Conservation (phyloP, 2,329 filamentous ascomycete species). For the Lasiodiplodia citricola region DNA sequence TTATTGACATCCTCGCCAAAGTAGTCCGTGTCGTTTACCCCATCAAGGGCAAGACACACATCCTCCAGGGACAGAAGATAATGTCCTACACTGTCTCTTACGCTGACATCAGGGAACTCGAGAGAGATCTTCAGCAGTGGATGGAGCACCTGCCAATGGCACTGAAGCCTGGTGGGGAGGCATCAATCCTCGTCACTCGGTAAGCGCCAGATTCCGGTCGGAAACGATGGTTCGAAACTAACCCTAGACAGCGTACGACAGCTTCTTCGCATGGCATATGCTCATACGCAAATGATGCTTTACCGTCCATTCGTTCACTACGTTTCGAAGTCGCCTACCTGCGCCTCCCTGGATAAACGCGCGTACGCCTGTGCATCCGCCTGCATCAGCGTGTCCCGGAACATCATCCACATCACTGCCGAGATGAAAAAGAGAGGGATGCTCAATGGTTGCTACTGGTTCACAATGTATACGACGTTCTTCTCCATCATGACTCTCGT, state of each 20-base stretch:
- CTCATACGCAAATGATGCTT: constrained; percentile 80
- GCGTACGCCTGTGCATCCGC: constrained; percentile 77
- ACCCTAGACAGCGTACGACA: constrained; percentile 64
- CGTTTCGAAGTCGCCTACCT: constrained; percentile 64
- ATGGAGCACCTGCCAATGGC: constrained; percentile 72
- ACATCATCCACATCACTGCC: constrained; percentile 79
- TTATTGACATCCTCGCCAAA: constrained; percentile 64
- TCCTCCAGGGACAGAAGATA: constrained; percentile 37
- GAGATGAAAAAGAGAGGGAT: constrained; percentile 77
- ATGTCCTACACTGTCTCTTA: constrained; percentile 68
- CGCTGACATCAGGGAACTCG: constrained; percentile 67
- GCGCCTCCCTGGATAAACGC: constrained; percentile 69
- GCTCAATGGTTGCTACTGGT: constrained; percentile 85
- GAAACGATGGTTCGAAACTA: neutral
- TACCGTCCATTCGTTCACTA: constrained; percentile 87
- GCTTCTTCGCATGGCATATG: constrained; percentile 77
- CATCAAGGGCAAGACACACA: constrained; percentile 54
- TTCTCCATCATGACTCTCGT: constrained; percentile 80
- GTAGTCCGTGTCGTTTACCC: constrained; percentile 69
- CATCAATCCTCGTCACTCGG: constrained; percentile 75
- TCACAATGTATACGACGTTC: constrained; percentile 83
- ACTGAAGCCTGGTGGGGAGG: constrained; percentile 80
- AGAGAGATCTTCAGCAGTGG: constrained; percentile 67
- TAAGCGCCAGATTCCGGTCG: constrained; percentile 50
- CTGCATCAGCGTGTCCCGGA: constrained; percentile 68